These are phyloP conservation scores for Harringtonia lauricola DNA, from an alignment of 2,329 filamentous ascomycete genomes.

Conservation along the genomic window DNA sequence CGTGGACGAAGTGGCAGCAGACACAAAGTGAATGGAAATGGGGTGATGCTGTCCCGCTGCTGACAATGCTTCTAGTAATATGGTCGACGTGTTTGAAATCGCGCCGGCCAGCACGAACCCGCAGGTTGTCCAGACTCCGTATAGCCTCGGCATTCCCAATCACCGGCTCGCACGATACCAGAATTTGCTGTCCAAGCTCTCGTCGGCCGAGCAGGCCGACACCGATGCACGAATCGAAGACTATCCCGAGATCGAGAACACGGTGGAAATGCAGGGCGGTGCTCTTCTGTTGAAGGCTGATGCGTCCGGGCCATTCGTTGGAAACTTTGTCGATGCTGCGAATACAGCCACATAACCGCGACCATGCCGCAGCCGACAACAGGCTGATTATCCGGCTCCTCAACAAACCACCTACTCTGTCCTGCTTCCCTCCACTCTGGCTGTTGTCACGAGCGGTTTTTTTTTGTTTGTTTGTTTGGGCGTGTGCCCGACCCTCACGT, in stretches of 20 bases:
- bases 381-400: too few relatives aligned
- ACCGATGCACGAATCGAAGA: constrained; percentile 38
- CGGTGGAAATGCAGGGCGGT: constrained; percentile 31
- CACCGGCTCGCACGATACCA: constrained; percentile 47
- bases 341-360: constrained; percentile 34
- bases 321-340: constrained; percentile 50
- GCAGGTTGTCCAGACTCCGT: constrained; percentile 26
- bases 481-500: too few relatives aligned
- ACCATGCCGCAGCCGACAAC: too few relatives aligned
- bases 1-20: too few relatives aligned
- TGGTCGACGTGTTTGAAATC: constrained; percentile 59
- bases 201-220: constrained; percentile 30
- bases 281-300: constrained; percentile 26
- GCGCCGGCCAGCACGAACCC: constrained; percentile 35
- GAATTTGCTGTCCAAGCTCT: constrained; percentile 49
- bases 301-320: constrained; percentile 36
- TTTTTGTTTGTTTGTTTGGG: too few relatives aligned
- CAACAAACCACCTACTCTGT: too few relatives aligned
- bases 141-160: constrained; percentile 42
- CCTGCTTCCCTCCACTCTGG: too few relatives aligned
- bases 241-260: constrained; percentile 32
- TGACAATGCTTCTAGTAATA: constrained; percentile 34
- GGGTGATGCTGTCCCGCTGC: background rate
- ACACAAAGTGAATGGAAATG: background rate
- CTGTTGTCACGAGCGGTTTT: too few relatives aligned